Base-by-base conservation (phyloP, 768 basidiomycete species). In the Macrolepiota fuliginosa region DNA sequence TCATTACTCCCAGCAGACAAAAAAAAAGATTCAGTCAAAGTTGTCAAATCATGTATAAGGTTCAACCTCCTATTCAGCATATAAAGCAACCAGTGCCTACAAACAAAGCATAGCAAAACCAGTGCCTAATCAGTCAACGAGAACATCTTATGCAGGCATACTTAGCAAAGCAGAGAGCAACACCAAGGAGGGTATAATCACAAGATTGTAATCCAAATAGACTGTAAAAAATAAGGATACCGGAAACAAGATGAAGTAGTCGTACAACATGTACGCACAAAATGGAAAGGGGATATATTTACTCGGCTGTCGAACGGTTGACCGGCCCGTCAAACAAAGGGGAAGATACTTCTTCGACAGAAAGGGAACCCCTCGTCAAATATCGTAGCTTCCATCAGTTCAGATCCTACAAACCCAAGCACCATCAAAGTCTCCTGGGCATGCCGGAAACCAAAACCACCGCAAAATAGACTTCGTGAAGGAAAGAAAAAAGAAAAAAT, bases 181-280 rank as follows among this genome's bases (percentile, higher is more conserved):
- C 46, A 32, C 49, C 24, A 52, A 49, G 42, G 19, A 10, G 17
- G 60, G 60, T 61, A 61, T 54, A 54, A 25, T 25, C 46, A 24
- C 54, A 36, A 49, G 58, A 52, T 5, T 50, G 37, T 40, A 52
- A 51, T 59, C 58, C 39, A 32, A 39, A 59, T 51, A 51, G 50
- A 37, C 29, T 54, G 52, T 45, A 53, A 54, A 37, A 17, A 54
- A 61, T 54, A 54, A 61, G 24, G 17, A 61, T 61, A 61, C 24
- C 27, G 39, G 36, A n/a, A 29, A n/a, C 29, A 45, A 36, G 37
- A 25, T 11, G 22, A 46, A 45, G 27, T 29, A 24, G 32, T 47
- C 24, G 53, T 54, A 50, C 46, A 49, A 49, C 60, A 50, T 55
- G 53, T 29, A 37, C 24, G 46, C 29, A 32, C 13, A 36, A 50